These are phyloP conservation scores for Didymosphaeria variabile DNA, from an alignment of 2,329 filamentous ascomycete species.

Conservation along the genomic window DNA sequence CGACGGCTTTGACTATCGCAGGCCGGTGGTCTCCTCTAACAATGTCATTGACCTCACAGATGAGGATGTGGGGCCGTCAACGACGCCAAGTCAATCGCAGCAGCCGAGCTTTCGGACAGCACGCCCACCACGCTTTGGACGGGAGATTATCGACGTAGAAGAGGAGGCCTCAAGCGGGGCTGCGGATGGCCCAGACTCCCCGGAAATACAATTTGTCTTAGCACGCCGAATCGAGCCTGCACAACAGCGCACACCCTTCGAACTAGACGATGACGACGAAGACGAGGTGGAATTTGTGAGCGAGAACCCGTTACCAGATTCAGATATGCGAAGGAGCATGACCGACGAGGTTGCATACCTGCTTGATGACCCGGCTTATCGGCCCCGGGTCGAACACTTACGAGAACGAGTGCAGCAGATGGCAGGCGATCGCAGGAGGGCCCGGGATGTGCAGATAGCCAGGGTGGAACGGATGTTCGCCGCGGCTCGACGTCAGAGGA, in stretches of 20 bases:
- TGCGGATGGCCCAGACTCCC: conserved; percentile 35
- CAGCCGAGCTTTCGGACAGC: conserved; percentile 37
- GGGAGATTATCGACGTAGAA: conserved; percentile 56
- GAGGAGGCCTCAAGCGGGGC: conserved; percentile 33
- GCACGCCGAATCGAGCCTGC: conserved; percentile 37
- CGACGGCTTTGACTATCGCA: conserved; percentile 65
- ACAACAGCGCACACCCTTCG: conserved; percentile 17
- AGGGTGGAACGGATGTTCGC: conserved; percentile 8
- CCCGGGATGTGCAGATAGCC: neutral
- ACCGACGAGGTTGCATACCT: conserved; percentile 28
- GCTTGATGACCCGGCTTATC: conserved; percentile 25
- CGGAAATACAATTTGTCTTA: conserved; percentile 62
- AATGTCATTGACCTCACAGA: conserved; percentile 45
- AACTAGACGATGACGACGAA: conserved; percentile 26
- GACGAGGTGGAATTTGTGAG: conserved; percentile 45
- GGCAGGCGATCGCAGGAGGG: neutral
- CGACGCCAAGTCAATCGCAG: conserved; percentile 18
- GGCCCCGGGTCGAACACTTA: conserved; percentile 5
- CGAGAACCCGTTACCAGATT: conserved; percentile 33
- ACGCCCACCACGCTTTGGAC: conserved; percentile 52
- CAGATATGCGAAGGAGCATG: conserved; percentile 26
- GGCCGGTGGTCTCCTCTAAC: conserved; percentile 55
- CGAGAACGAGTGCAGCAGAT: conserved; percentile 3
- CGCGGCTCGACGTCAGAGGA: neutral
- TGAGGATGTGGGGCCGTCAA: conserved; percentile 35